Conservation (phyloP, 2,329 filamentous ascomycete species). For the Aspergillus unguis region DNA sequence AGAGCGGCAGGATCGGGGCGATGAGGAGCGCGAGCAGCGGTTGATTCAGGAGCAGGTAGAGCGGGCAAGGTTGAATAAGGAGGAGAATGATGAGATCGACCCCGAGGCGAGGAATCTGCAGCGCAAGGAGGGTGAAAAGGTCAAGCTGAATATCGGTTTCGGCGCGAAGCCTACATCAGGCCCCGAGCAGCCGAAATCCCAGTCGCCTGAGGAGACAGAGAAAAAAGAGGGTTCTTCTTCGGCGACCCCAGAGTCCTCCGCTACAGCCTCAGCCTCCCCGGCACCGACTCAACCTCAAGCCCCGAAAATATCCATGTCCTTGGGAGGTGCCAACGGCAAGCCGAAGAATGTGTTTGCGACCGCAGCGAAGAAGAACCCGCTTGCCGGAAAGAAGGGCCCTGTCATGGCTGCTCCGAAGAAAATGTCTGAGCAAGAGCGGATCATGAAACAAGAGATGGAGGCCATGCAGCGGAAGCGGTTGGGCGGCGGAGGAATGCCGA, state of each 20-base stretch:
- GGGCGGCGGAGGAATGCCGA: constrained; percentile 27
- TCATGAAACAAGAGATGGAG: constrained; percentile 74
- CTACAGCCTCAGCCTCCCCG: constrained; percentile 14
- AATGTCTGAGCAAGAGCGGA: constrained; percentile 82
- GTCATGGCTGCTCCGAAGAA: constrained; percentile 65
- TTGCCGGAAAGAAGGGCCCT: constrained; percentile 64
- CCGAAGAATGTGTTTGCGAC: constrained; percentile 66
- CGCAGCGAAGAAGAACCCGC: constrained; percentile 65
- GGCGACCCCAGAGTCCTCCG: constrained; percentile 13
- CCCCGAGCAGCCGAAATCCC: constrained; percentile 18
- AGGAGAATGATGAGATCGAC: constrained; percentile 39
- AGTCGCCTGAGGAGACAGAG: constrained; percentile 25
- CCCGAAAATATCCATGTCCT: constrained; percentile 60
- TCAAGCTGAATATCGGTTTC: constrained; percentile 65
- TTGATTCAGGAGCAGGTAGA: constrained; percentile 81
- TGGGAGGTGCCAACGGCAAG: constrained; percentile 46
- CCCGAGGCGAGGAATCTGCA: constrained; percentile 45
- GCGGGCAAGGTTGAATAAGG: constrained; percentile 62
- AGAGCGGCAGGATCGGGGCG: constrained; percentile 82
- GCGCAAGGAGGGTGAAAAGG: constrained; percentile 69
- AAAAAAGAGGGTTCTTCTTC: constrained; percentile 5
- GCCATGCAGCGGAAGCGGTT: constrained; percentile 64
- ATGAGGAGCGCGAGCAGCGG: constrained; percentile 83
- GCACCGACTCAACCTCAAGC: constrained; percentile 16
- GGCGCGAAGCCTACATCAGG: constrained; percentile 20